Evolutionary conservation across 2,329 filamentous ascomycete species (phyloP).

Genomic region (Capronia coronata): DNA sequence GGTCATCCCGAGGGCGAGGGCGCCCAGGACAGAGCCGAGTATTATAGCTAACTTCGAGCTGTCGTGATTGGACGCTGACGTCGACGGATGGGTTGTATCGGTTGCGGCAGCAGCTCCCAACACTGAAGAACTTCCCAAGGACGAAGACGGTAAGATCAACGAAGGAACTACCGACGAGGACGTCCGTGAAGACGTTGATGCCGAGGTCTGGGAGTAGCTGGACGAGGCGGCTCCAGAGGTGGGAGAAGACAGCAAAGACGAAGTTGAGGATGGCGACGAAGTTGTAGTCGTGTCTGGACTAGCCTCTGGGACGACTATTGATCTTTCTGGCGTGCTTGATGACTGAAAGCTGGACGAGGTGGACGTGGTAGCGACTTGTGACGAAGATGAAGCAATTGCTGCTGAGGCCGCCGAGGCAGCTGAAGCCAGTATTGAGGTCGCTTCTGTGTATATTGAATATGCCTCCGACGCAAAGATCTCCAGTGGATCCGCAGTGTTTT

Average conservation of each 20-base stretch:
- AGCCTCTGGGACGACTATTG: neutral
- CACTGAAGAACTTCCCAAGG: conserved; percentile 14
- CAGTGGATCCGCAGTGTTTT: conserved; percentile 9
- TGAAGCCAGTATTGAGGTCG: conserved; percentile 21
- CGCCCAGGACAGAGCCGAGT: conserved; percentile 25
- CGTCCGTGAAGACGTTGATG: neutral
- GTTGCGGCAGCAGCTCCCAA: conserved; percentile 14
- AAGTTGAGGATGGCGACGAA: neutral
- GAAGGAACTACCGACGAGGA: neutral
- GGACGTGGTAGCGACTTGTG: conserved; percentile 3
- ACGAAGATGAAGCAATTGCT: conserved; percentile 4
- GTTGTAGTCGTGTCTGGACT: conserved; percentile 5
- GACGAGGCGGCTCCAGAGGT: neutral
- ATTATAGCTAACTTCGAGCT: conserved; percentile 23
- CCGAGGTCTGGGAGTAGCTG: neutral
- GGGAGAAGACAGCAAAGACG: neutral
- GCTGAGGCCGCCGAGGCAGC: conserved; percentile 11
- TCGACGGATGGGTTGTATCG: conserved; percentile 4
- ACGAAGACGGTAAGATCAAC: conserved; percentile 3
- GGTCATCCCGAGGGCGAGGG: conserved; percentile 23
- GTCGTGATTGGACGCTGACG: conserved; percentile 3
- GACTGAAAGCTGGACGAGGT: conserved; percentile 9
- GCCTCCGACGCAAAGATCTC: conserved; percentile 23
- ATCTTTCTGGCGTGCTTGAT: conserved; percentile 1
- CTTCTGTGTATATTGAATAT: conserved; percentile 23